phyloP scores from a whole-genome alignment of 2,329 filamentous ascomycete species.

The Plenodomus lindquistii region DNA sequence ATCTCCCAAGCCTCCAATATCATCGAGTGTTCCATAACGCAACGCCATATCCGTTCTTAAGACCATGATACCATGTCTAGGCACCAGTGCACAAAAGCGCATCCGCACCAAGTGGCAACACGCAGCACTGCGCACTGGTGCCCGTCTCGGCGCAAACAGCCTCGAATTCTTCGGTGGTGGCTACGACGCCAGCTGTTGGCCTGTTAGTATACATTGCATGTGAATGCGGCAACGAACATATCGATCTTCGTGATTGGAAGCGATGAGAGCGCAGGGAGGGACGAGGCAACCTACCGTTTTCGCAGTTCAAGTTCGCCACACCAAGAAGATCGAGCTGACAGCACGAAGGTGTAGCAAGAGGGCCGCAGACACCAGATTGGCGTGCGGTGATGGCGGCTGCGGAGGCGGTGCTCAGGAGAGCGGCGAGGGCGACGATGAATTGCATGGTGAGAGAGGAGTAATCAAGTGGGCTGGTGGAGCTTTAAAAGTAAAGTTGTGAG shows the following conservation, averaged over 20 bases:
- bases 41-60: no score
- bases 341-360: constrained; percentile 16
- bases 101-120: constrained; percentile 16
- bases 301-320: constrained; percentile 21
- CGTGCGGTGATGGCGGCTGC: constrained; percentile 13
- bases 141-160: constrained; percentile 17
- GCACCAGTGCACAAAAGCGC: constrained; percentile 21
- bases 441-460: constrained; percentile 12
- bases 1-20: no score
- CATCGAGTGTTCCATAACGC: no score
- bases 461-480: background rate
- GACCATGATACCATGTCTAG: constrained; percentile 1
- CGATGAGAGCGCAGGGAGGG: no score
- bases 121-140: constrained; percentile 21
- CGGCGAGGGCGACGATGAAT: constrained; percentile 12
- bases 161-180: constrained; percentile 14
- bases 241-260: no score
- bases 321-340: constrained; percentile 22
- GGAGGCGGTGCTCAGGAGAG: constrained; percentile 15
- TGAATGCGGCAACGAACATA: no score
- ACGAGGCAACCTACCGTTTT: constrained; percentile 13
- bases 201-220: no score
- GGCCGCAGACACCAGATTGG: constrained; percentile 16
- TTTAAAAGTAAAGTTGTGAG: background rate
- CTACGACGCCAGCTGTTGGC: constrained; percentile 10